Base-by-base conservation (phyloP, 371 early-diverging fungal species). In the Mucor piriformis region DNA sequence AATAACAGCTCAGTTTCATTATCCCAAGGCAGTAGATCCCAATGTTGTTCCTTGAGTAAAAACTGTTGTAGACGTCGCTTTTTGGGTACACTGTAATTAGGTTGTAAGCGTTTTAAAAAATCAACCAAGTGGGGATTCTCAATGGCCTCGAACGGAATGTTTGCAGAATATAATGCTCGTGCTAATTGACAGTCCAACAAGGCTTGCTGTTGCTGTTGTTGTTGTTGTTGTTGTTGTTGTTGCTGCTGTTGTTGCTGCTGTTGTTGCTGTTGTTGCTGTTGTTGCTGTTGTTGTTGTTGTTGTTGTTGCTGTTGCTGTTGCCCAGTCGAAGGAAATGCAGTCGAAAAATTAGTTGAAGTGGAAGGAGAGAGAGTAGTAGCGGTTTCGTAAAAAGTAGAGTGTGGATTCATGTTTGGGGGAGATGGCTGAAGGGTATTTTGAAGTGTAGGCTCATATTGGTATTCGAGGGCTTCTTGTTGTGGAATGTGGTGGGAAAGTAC, bases 31-130 rank as follows among this genome's bases (percentile, higher is more conserved):
- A 76, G 65, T 13, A 76, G 43, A 50, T 76, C 77, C 71, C 71
- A 76, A 46, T 76, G 77, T 25, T 76, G 68, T 37, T 70, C 64
- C 25, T 76, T 76, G n/a, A 76, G 34, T 25, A 76, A 48, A 44
- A 64, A 64, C 37, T 73, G 73, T 27, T 69, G 64, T 11, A 76
- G 40, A 5, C 61, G 63, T 3, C 63, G 61, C n/a, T 55, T 29
- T 20, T 56, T 55, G 1, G 77, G 77, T 11, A 68, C 57, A 5
- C 40, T 48, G 27, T 76, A 76, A 15, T 62, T 65, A 5, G 77
- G 77, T 20, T 70, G 70, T 47, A 76, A 63, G 5, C 65, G 65
- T 48, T 62, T 57, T 2, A 76, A 51, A 25, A 76, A 70, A 6
- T 67, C 66, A 49, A 68, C 42, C 23, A 76, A 33, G 12, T 59